phyloP scores from a whole-genome alignment of 192 early-diverging fungal genomes.

The Coemansia sp. region DNA sequence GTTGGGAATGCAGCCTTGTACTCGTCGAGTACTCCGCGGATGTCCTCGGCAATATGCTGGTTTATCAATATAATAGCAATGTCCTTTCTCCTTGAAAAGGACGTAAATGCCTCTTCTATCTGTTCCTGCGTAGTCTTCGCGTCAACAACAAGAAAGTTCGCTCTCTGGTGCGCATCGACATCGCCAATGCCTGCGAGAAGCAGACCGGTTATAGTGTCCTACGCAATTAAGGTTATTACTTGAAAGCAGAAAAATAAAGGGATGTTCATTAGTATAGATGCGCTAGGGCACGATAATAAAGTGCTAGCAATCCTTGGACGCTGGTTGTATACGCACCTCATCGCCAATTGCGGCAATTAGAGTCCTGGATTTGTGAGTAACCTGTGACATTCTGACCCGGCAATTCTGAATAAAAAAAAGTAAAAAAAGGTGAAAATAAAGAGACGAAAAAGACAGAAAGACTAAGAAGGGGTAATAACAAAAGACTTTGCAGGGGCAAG shows the following conservation, averaged over 20 bases:
- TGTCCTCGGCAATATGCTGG: constrained; percentile 94
- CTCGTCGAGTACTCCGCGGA: constrained; percentile 86
- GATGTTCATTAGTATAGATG: too few relatives aligned
- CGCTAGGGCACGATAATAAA: too few relatives aligned
- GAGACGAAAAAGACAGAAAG: not conserved
- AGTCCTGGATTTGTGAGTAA: constrained; percentile 39
- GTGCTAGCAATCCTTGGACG: too few relatives aligned
- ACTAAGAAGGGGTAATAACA: not conserved
- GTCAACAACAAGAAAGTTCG: constrained; percentile 97
- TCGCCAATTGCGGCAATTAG: constrained; percentile 56
- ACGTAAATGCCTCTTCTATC: constrained; percentile 79
- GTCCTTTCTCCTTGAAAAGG: constrained; percentile 91
- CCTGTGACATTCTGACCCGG: constrained; percentile 20
- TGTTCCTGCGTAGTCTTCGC: constrained; percentile 73
- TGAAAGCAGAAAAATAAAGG: not conserved
- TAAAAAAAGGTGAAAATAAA: not conserved
- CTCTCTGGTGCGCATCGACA: constrained; percentile 85
- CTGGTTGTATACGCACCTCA: constrained; percentile 27
- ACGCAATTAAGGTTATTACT: constrained; percentile 10
- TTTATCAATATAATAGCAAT: constrained; percentile 98
- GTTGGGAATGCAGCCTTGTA: constrained; percentile 94
- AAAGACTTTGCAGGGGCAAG: too few relatives aligned
- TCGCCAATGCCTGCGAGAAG: constrained; percentile 97
- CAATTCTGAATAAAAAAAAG: not conserved
- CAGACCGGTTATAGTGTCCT: constrained; percentile 94